Base-by-base conservation (phyloP, 1,284 basidiomycete genomes). In the Mycosarcoma mackinlayi region DNA sequence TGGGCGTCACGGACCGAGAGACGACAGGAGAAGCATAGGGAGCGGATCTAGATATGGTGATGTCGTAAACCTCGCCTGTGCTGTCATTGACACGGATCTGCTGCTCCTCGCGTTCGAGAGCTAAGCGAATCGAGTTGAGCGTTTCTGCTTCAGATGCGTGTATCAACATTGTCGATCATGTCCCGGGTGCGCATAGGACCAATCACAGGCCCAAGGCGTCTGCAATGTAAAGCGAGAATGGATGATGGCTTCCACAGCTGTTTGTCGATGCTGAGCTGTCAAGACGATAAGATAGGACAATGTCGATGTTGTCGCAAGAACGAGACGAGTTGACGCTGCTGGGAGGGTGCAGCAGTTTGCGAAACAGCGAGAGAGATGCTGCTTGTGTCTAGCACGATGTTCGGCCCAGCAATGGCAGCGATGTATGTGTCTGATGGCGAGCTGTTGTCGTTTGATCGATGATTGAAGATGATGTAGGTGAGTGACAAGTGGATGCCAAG, bases 11-110 rank as follows among this genome's bases (percentile, higher is more conserved):
- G 14, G 67, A 59, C n/a, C 67, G 47, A 6, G 70, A 68, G 13
- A 74, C 57, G 42, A 66, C 57, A 37, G 78, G 78, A 34, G 78
- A 80, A 5, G 77, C 78, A 42, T 78, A 80, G 3, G 78, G 78
- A 21, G 69, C 62, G 4, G 70, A 77, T 35, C 75, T 53, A 25
- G 76, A 78, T 48, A 80, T 73, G 49, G 73, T 77, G 38, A 80
- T 70, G 35, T 78, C 77, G 57, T 78, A 80, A 24, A 73, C 74
- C 54, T 80, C 77, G 37, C 75, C 70, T 2, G 69, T 72, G 47
- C 59, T 59, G 54, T 78, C 76, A 38, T 73, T 78, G 45, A 78
- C 76, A 28, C 76, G 73, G 27, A 78, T 78, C 47, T 74, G 67
- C 54, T 78, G 76, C 61, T 78, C 71, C 25, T 78, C 76, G 37